A percentile compares a stretch with the other conserved stretches of the same genome.
Conservation (phyloP, 192 early-diverging fungal species). For the Geosiphon pyriformis region DNA sequence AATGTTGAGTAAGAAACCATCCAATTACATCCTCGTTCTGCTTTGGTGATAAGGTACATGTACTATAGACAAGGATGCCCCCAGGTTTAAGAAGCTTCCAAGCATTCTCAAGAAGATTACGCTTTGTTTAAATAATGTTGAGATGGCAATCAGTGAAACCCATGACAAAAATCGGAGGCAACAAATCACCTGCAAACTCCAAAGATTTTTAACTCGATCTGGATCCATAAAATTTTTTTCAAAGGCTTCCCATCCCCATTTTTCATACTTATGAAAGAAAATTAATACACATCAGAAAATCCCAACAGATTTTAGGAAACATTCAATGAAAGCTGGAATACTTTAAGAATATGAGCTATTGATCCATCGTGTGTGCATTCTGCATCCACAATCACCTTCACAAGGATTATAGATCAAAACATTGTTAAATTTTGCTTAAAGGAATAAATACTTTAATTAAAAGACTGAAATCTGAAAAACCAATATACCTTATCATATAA, state of each 20-base stretch:
- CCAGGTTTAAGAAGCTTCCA: constrained; percentile 67
- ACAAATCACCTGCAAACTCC: constrained; percentile 53
- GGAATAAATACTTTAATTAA: background rate
- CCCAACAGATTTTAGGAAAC: constrained; percentile 2
- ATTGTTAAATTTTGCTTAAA: too few relatives aligned
- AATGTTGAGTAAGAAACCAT: constrained; percentile 62
- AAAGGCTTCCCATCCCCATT: constrained; percentile 77
- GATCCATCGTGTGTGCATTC: constrained; percentile 93
- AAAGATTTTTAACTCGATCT: constrained; percentile 52
- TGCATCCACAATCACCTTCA: constrained; percentile 54
- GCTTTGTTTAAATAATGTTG: constrained; percentile 30
- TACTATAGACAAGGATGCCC: constrained; percentile 86
- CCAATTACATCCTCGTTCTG: constrained; percentile 87
- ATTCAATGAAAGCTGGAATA: constrained; percentile 7
- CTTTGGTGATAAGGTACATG: constrained; percentile 63
- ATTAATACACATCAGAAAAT: background rate
- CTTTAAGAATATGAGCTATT: constrained; percentile 65
- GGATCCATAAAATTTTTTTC: constrained; percentile 66
- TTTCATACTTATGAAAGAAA: constrained; percentile 54
- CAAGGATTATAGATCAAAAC: too few relatives aligned
- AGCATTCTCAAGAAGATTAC: constrained; percentile 66
- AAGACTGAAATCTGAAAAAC: background rate
- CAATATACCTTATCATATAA: constrained; percentile 46
- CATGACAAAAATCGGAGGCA: background rate
- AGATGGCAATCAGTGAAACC: constrained; percentile 6